These are phyloP conservation scores for Alloascoidea hylecoeti DNA, from an alignment of 805 yeast genomes.

Conservation along the genomic window DNA sequence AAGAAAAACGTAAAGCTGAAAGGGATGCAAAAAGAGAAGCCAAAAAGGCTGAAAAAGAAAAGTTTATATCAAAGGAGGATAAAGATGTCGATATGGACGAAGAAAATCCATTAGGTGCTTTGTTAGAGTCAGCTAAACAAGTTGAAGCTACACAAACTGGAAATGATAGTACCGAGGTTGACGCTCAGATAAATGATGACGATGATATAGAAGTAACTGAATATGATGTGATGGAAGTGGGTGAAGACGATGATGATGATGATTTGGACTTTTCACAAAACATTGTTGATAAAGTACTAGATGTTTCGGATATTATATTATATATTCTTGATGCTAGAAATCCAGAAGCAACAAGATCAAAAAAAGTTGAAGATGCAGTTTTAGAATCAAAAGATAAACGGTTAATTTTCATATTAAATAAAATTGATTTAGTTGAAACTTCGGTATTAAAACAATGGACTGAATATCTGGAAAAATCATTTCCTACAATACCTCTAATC, in stretches of 20 bases:
- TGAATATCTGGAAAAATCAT: constrained; percentile 57
- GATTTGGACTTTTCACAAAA: constrained; percentile 25
- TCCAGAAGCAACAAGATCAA: constrained; percentile 89
- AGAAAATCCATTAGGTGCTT: constrained; percentile 44
- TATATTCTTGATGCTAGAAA: constrained; percentile 97
- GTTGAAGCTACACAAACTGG: constrained; percentile 67
- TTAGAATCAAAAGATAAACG: constrained; percentile 70
- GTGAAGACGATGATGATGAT: constrained; percentile 29
- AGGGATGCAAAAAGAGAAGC: constrained; percentile 33
- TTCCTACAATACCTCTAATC: constrained; percentile 78
- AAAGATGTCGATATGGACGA: constrained; percentile 21
- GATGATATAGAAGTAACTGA: constrained; percentile 26
- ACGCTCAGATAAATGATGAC: constrained; percentile 24
- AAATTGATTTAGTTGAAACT: constrained; percentile 86
- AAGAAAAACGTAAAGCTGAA: constrained; percentile 26
- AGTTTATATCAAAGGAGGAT: constrained; percentile 17
- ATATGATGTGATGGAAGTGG: constrained; percentile 34
- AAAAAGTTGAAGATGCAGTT: constrained; percentile 82
- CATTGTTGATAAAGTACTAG: constrained; percentile 86
- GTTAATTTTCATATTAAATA: constrained; percentile 74
- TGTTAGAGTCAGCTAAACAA: constrained; percentile 75
- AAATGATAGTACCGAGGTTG: constrained; percentile 31
- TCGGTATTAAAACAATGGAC: constrained; percentile 77
- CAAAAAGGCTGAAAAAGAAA: constrained; percentile 23
- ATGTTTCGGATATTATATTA: constrained; percentile 77